Evolutionary conservation across 2,329 filamentous ascomycete species (phyloP).

Genomic region (Penicillium nordicum): DNA sequence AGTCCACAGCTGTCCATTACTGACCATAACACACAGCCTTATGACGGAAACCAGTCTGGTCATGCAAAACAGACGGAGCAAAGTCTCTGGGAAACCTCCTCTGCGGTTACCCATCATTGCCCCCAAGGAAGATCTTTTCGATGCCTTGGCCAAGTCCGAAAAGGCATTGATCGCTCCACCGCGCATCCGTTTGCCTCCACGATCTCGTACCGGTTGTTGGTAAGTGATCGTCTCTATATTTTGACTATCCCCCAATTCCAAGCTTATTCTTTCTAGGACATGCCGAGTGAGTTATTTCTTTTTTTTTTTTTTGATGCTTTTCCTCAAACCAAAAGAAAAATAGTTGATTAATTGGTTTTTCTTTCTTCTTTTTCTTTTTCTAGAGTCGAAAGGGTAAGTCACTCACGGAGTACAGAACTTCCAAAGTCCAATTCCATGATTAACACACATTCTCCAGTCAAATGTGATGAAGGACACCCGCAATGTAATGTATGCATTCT

Average conservation of each 20-base stretch:
- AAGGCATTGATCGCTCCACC: slow-evolving; percentile 34
- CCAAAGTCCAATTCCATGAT: slow-evolving; percentile 3
- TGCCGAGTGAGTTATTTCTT: slow-evolving; percentile 38
- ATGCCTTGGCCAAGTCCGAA: slow-evolving; percentile 29
- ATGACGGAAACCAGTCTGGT: slow-evolving; percentile 35
- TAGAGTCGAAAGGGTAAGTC: slow-evolving; percentile 42
- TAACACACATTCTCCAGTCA: slow-evolving; percentile 40
- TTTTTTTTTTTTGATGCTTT: slow-evolving; percentile 1
- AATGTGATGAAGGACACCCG: slow-evolving; percentile 56
- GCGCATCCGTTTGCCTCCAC: slow-evolving; percentile 50
- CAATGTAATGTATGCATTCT: slow-evolving; percentile 49
- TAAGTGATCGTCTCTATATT: slow-evolving; percentile 27
- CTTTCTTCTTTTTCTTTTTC: not conserved
- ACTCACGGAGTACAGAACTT: too few relatives aligned
- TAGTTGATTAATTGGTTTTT: slow-evolving; percentile 11
- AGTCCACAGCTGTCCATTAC: slow-evolving; percentile 8
- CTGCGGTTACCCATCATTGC: slow-evolving; percentile 45
- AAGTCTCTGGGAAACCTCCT: slow-evolving; percentile 37
- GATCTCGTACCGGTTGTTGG: slow-evolving; percentile 55
- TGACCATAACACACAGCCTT: slow-evolving; percentile 13
- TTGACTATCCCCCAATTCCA: not conserved
- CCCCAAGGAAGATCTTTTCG: slow-evolving; percentile 40
- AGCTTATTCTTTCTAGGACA: slow-evolving; percentile 34
- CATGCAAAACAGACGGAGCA: slow-evolving; percentile 38
- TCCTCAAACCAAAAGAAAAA: not conserved